Conservation (phyloP, 345 rosid genomes). For the Salix dunnii region DNA sequence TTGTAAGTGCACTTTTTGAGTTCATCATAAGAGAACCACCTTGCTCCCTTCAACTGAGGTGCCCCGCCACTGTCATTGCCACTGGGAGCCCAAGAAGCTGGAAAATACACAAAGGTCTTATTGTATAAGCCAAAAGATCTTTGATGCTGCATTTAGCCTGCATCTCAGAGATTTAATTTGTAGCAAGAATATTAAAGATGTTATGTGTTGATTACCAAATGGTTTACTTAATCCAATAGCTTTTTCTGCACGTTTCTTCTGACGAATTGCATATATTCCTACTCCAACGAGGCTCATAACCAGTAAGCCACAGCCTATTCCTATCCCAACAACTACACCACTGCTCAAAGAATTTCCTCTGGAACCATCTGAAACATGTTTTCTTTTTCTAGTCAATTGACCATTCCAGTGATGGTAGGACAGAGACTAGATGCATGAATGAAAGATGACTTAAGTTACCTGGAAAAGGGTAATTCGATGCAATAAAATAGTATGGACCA, state of each 20-base stretch:
- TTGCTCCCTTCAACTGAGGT: conserved; percentile 90
- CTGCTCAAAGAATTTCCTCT: conserved; percentile 43
- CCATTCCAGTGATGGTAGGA: neutral
- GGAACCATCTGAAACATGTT: conserved; percentile 39
- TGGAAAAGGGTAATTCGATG: conserved; percentile 80
- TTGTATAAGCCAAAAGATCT: neutral
- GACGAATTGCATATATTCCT: conserved; percentile 72
- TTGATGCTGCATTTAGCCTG: neutral
- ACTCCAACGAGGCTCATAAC: conserved; percentile 62
- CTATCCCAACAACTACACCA: conserved; percentile 44
- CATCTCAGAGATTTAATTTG: neutral
- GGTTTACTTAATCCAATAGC: conserved; percentile 85
- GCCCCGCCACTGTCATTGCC: conserved; percentile 84
- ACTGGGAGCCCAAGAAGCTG: conserved; percentile 91
- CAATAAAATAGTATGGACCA: conserved; percentile 86
- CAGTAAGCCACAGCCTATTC: conserved; percentile 46
- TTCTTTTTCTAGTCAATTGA: conserved; percentile 5
- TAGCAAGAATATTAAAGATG: neutral
- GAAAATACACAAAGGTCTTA: conserved; percentile 5
- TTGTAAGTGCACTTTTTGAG: conserved; percentile 72
- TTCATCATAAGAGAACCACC: conserved; percentile 93
- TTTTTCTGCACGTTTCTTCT: conserved; percentile 90
- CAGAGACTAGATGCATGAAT: neutral
- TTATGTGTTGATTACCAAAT: conserved; percentile 53
- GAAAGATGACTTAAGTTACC: conserved; percentile 40